Conservation (phyloP, 352 stramenopile species). For the Pythium dissotocum region DNA sequence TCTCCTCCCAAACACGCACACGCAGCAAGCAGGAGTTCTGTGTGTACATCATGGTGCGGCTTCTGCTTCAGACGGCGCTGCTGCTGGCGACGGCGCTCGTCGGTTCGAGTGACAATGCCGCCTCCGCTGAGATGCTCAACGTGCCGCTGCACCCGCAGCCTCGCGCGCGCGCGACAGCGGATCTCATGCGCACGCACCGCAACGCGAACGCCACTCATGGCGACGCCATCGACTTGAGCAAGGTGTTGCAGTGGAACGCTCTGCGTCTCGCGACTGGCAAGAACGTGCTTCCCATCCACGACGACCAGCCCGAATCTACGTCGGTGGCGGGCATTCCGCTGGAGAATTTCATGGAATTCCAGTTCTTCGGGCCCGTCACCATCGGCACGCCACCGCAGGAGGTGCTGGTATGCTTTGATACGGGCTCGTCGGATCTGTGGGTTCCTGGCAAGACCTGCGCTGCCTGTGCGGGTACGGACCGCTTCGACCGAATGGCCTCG, state of each 20-base stretch:
- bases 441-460: conserved; percentile 56
- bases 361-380: conserved; percentile 71
- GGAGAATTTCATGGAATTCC: conserved; percentile 84
- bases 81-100: conserved; percentile 15
- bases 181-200: conserved; percentile 44
- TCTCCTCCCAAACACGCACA: not conserved
- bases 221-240: conserved; percentile 8
- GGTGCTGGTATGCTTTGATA: conserved; percentile 80
- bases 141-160: conserved; percentile 39
- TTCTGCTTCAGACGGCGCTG: conserved; percentile 8
- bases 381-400: conserved; percentile 72
- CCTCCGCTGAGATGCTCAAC: conserved; percentile 31
- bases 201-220: not conserved
- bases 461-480: conserved; percentile 51
- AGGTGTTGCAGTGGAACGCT: conserved; percentile 28
- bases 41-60: not conserved
- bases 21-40: not conserved
- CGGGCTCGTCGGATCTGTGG: conserved; percentile 81
- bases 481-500: conserved; percentile 56
- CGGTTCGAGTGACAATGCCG: not conserved
- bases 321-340: conserved; percentile 51
- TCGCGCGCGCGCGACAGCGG: conserved; percentile 28
- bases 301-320: conserved; percentile 26
- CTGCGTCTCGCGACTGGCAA: conserved; percentile 14
- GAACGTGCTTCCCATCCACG: conserved; percentile 14